Evolutionary conservation across 257 asterid genomes (phyloP), one percentile per base, ranked within the genome.

Genomic region (Asclepias syriaca): DNA sequence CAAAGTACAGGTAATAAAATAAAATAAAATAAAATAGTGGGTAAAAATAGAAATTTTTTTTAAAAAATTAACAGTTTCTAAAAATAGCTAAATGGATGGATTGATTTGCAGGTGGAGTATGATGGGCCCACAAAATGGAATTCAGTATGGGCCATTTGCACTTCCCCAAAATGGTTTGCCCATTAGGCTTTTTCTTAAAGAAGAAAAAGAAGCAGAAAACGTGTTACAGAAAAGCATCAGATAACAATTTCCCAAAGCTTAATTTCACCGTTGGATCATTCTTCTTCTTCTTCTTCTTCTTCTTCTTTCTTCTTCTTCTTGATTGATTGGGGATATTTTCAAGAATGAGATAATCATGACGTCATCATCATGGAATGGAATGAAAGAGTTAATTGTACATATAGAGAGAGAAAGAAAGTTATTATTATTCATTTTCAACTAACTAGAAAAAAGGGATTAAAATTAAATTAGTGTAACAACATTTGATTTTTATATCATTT

Each of bases 121-220:
- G 84, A 77, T 85, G 88, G 96, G 90, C 80, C 94, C 96, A 83
- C 96, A 89, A 53, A 88, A 85, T 85, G 97, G 92, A 51, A 91
- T 93, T 74, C 96, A 91, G 83, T 93, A 93, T 87, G 97, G 96
- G 22, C 98, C 98, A 60, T 93, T 93, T 85, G 90, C 97, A 43
- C 96, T 93, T 84, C 98, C 98, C 81, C 91, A 87, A 80, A 89
- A 89, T 85, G 98, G 98, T n/a, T 73, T 91, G 85, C 98, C 98
- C 55, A 89, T 93, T 71, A 89, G 76, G 65, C 79, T 93, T 16
- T 77, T 85, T 18, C 88, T 77, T 75, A 93, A 82, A 34, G 39
- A 34, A 34, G 39, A 34, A 34, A 3, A 34, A 34, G 39, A 34
- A 34, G 39, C 1, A 34, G 39, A 34, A 34, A 34, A 34, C 39